Evolutionary conservation across 2,329 filamentous ascomycete species (phyloP), one percentile per base, ranked within the genome.

Genomic region (Ophiocordyceps australis): DNA sequence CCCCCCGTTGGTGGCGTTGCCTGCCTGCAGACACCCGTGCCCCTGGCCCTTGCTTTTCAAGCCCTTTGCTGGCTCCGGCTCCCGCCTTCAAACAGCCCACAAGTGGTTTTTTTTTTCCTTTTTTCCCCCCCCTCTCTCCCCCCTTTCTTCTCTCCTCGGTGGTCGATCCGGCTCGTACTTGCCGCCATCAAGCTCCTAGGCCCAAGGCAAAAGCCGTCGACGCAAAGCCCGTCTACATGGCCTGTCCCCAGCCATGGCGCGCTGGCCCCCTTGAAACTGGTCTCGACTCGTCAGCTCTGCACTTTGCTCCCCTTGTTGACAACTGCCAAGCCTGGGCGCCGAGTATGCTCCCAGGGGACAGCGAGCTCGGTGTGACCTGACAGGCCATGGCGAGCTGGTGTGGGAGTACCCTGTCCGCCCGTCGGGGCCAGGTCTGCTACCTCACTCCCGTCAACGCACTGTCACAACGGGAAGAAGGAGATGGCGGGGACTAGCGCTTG

Each of bases 81-180:
- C 24, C 24, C 19, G 25, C 26, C 18, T 20, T 27, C 28, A 27
- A 30, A 30, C 28, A 27, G 22, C 22, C 22, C n/a, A n/a, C n/a
- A n/a, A n/a, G n/a, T n/a, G n/a, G n/a, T n/a, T n/a, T n/a, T n/a
- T 22, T 19, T 25, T 14, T 25, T 22, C n/a, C 17, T 11, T 14
- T 17, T 27, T 20, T 24, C 7, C 17, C 17, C 17, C 7, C 7
- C 17, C 7, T 19, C 10, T 19, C 17, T 19, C 7, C 17, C 7
- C 10, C 12, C 11, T 24, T 7, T 15, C 14, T 3, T 11, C 5
- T 17, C 13, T 7, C 7, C 7, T 10, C 17, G 7, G 17, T 7
- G 17, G 17, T 10, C 7, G 17, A 10, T n/a, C n/a, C n/a, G n/a
- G n/a, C n/a, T n/a, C n/a, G n/a, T n/a, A n/a, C n/a, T n/a, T n/a